Evolutionary conservation across 768 basidiomycete species (phyloP), one percentile per base, ranked within the genome.

Genomic region (Sistotremastrum niveocremeum): DNA sequence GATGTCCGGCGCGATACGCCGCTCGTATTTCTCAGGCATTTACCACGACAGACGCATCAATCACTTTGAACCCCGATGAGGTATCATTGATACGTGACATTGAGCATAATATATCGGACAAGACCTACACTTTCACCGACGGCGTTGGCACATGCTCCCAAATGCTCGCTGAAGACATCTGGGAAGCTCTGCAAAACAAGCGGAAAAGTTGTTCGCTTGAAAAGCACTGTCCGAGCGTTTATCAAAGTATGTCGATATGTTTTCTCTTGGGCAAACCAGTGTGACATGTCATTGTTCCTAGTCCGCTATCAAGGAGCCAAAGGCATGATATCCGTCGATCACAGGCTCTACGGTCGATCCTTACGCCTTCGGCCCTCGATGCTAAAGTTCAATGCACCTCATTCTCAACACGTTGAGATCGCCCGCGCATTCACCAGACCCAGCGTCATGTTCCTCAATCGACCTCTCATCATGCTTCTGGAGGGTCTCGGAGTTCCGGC

Each of bases 11-110:
- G 20, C 69, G 81, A 45, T 82, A 79, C 57, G 83, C 73, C 0
- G 84, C 84, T 3, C 66, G 84, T 11, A 67, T 85, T 33, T 79
- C 80, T 4, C 81, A 79, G 56, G 80, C 79, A 0, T 86, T 85
- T 58, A 84, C 82, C 1, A 73, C 81, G 1, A 86, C 83, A 0
- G 80, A 84, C 50, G 66, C 74, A 0, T 73, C 76, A 3, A 56
- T 74, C 33, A 59, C 73, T 9, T 58, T 67, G 36, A 49, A 59
- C 38, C 51, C 59, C n/a, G 64, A 69, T 40, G 62, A 71, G 54
- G 58, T 72, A 37, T 12, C 61, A 12, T 51, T 62, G 12, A 54
- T 69, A 0, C 62, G 67, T n/a, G 76, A 82, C 56, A 70, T 81
- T 30, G 53, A 68, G 34, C n/a, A 50, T 2, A 72, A 76, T 46